Percentiles rank a stretch among this genome's conserved stretches.
These are phyloP conservation scores for Candida pseudocylindracea DNA, from an alignment of 1,139 yeast genomes.

Conservation along the genomic window DNA sequence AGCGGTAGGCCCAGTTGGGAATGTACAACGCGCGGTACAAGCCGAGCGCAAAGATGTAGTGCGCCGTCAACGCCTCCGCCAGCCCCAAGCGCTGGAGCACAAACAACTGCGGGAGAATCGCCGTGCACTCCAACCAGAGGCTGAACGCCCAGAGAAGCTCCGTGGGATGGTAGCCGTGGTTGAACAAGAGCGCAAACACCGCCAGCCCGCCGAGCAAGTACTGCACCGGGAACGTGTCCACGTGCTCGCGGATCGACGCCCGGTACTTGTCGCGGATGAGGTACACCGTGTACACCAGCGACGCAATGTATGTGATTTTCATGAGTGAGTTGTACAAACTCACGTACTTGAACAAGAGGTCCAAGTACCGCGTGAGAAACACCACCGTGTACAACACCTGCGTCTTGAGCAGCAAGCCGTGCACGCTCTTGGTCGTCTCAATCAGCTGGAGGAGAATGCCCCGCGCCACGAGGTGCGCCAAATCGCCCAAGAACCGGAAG, in stretches of 20 bases:
- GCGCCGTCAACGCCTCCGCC: slow-evolving; percentile 72
- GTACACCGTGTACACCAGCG: slow-evolving; percentile 57
- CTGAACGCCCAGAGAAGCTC: slow-evolving; percentile 65
- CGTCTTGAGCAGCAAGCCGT: slow-evolving; percentile 78
- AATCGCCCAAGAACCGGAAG: slow-evolving; percentile 45
- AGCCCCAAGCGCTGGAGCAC: slow-evolving; percentile 80
- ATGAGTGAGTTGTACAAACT: slow-evolving; percentile 60
- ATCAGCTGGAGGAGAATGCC: slow-evolving; percentile 56
- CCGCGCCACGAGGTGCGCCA: slow-evolving; percentile 67
- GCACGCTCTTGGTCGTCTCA: slow-evolving; percentile 37
- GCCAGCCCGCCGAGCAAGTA: slow-evolving; percentile 48
- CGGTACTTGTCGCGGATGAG: slow-evolving; percentile 44
- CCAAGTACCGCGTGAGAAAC: slow-evolving; percentile 60
- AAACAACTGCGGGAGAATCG: slow-evolving; percentile 80
- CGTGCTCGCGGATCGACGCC: slow-evolving; percentile 24
- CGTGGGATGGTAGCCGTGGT: slow-evolving; percentile 33
- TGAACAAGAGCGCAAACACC: slow-evolving; percentile 39
- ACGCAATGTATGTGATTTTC: slow-evolving; percentile 60
- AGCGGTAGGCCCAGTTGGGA: slow-evolving; percentile 90
- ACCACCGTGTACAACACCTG: slow-evolving; percentile 65
- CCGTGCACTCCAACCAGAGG: slow-evolving; percentile 75
- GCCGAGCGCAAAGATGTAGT: slow-evolving; percentile 87
- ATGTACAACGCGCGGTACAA: slow-evolving; percentile 71
- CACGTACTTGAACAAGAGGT: slow-evolving; percentile 32
- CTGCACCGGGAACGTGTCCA: slow-evolving; percentile 57